Conservation (phyloP, 176 grass and related monocot genomes). For the Dendrocalamus sinicus region DNA sequence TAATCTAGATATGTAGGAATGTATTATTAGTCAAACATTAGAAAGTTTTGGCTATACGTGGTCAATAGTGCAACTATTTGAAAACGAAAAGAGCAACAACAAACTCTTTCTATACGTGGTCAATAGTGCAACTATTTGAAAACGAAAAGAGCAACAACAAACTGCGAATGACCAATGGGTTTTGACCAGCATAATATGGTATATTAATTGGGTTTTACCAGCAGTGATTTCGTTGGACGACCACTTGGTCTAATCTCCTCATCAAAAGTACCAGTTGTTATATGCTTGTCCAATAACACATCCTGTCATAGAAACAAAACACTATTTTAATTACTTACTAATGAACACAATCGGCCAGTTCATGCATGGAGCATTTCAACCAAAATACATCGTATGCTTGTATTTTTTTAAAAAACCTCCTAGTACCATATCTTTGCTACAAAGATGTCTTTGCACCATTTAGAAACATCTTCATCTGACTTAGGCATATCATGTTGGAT, state of each 20-base stretch:
- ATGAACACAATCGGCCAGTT: too few relatives aligned
- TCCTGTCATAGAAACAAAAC: conserved; percentile 49
- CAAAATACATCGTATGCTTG: neutral
- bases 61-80: too few relatives aligned
- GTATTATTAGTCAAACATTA: too few relatives aligned
- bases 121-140: too few relatives aligned
- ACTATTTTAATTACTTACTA: too few relatives aligned
- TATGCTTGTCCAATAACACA: conserved; percentile 79
- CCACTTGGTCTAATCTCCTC: conserved; percentile 76
- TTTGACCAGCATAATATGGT: neutral
- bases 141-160: too few relatives aligned
- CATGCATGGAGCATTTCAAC: neutral
- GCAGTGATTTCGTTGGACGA: conserved; percentile 80
- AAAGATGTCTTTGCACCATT: conserved; percentile 93
- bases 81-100: too few relatives aligned
- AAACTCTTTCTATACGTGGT: neutral
- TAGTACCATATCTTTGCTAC: conserved; percentile 68
- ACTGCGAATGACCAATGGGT: neutral
- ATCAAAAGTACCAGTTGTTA: conserved; percentile 72
- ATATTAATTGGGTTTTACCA: conserved; percentile 55
- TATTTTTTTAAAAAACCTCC: neutral
- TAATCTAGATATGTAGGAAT: too few relatives aligned
- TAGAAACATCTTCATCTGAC: conserved; percentile 77
- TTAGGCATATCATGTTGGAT: conserved; percentile 58
- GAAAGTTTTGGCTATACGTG: too few relatives aligned